These are phyloP conservation scores for Ophiostoma pallidulum DNA, from an alignment of 2,329 filamentous ascomycete genomes.

Conservation along the genomic window DNA sequence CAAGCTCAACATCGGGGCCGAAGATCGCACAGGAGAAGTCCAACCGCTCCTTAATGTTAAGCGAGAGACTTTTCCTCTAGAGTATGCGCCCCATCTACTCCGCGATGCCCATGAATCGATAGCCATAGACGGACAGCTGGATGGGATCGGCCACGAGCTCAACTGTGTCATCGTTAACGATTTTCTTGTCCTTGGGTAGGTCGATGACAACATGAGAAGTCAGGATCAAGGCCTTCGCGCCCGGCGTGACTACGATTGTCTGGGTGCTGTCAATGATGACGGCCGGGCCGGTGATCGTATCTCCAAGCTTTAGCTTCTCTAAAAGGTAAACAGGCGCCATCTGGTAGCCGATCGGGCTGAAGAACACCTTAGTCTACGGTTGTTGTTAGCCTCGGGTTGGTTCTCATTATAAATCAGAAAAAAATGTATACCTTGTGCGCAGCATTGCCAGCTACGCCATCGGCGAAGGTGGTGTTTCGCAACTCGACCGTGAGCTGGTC, in stretches of 20 bases:
- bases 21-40: slow-evolving; percentile 80
- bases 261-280: slow-evolving; percentile 82
- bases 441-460: slow-evolving; percentile 38
- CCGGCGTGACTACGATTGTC: slow-evolving; percentile 80
- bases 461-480: slow-evolving; percentile 53
- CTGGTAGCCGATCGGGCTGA: too few relatives aligned
- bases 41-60: slow-evolving; percentile 73
- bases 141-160: slow-evolving; percentile 57
- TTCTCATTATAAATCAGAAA: slow-evolving; percentile 33
- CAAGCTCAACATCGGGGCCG: slow-evolving; percentile 62
- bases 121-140: slow-evolving; percentile 67
- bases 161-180: too few relatives aligned
- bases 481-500: slow-evolving; percentile 80
- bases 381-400: slow-evolving; percentile 54
- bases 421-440: neutral
- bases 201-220: slow-evolving; percentile 86
- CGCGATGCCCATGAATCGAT: slow-evolving; percentile 77
- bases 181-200: slow-evolving; percentile 36
- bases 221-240: slow-evolving; percentile 64
- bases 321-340: too few relatives aligned
- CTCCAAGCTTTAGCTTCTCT: slow-evolving; percentile 61
- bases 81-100: slow-evolving; percentile 75
- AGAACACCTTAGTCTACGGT: neutral
- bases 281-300: slow-evolving; percentile 66
- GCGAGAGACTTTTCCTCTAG: slow-evolving; percentile 72